Conservation (phyloP, 306 rosid genomes). For the Rosa chinensis region DNA sequence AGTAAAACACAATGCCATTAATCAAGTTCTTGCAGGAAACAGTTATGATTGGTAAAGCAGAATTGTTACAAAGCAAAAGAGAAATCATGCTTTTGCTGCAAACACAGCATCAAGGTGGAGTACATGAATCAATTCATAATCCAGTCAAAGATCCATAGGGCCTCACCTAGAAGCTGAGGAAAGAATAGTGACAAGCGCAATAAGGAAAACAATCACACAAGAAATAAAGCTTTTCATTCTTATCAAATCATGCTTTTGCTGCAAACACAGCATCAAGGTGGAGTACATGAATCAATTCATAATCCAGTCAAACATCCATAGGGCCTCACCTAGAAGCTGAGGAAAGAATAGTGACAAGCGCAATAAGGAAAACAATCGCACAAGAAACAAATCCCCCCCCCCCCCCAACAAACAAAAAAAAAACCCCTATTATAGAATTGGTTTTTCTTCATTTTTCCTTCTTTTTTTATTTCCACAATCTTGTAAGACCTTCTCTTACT, state of each 20-base stretch:
- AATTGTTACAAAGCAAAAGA: background rate
- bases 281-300: background rate
- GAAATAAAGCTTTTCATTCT: background rate
- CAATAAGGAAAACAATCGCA: background rate
- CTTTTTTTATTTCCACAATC: background rate
- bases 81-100: background rate
- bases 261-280: background rate
- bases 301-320: background rate
- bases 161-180: background rate
- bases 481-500: background rate
- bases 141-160: background rate
- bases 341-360: background rate
- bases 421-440: background rate
- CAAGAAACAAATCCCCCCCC: too few relatives aligned
- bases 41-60: background rate
- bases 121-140: background rate
- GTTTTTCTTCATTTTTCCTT: too few relatives aligned
- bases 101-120: background rate
- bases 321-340: background rate
- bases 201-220: background rate
- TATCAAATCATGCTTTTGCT: background rate
- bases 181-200: background rate
- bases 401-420: too few relatives aligned
- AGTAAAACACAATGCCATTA: background rate
- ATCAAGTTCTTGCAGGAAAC: background rate